These are phyloP conservation scores for Polygonum maritimum DNA, from an alignment of 148 eudicot genomes.

Conservation along the genomic window DNA sequence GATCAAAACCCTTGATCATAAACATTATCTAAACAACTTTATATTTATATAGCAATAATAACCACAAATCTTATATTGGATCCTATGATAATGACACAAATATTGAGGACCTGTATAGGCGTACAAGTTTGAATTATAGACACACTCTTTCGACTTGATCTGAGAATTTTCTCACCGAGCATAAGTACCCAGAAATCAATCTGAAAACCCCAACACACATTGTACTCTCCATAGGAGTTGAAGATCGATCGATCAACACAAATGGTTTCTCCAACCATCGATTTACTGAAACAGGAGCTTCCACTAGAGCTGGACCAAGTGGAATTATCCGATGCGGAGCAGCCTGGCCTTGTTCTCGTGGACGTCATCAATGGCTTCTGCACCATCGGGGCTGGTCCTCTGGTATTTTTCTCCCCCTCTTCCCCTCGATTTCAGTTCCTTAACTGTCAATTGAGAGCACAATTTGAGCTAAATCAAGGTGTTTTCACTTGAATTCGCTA, in stretches of 20 bases:
- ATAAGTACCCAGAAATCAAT: not conserved
- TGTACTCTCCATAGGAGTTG: not conserved
- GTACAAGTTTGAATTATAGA: not conserved
- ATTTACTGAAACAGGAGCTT: constrained; percentile 26
- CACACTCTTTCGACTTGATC: not conserved
- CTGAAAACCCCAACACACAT: no score
- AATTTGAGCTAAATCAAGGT: not conserved
- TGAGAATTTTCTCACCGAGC: not conserved
- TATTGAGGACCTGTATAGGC: not conserved
- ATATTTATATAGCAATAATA: no score
- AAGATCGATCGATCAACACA: not conserved
- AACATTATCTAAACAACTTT: no score
- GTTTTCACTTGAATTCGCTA: not conserved
- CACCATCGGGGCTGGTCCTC: constrained; percentile 32
- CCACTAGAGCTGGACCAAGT: constrained; percentile 27
- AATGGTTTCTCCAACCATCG: constrained; percentile 22
- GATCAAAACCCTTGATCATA: no score
- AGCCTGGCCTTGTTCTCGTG: constrained; percentile 25
- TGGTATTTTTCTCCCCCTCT: constrained; percentile 10
- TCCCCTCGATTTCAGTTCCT: not conserved
- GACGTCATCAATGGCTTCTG: constrained; percentile 46
- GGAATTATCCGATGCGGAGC: constrained; percentile 14
- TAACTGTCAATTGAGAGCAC: not conserved
- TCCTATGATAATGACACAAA: no score
- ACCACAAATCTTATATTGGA: no score